Conservation (phyloP, 1,284 basidiomycete species). For the Sphaerobolus stellatus region DNA sequence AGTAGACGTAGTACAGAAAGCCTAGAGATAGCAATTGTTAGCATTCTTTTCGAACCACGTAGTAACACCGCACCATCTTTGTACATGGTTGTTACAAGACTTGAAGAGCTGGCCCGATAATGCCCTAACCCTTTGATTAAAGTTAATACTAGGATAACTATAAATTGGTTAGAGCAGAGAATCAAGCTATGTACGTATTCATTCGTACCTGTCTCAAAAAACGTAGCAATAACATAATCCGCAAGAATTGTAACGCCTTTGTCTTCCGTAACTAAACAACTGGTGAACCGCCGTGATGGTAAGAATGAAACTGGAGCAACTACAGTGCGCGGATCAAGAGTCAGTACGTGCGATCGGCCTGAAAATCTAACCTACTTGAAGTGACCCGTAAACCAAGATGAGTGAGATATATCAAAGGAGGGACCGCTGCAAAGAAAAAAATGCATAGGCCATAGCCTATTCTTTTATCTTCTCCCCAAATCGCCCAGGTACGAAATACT, state of each 20-base stretch:
- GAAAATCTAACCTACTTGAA: neutral
- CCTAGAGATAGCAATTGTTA: neutral
- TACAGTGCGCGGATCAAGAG: neutral
- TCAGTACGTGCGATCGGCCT: no score
- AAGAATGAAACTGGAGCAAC: neutral
- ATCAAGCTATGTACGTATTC: neutral
- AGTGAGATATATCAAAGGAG: neutral
- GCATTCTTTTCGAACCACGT: neutral
- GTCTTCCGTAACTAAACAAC: neutral
- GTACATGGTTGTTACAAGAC: neutral
- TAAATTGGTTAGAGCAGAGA: neutral
- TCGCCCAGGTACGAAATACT: constrained; percentile 9
- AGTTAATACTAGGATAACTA: constrained; percentile 5
- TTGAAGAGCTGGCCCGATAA: neutral
- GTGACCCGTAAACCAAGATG: neutral
- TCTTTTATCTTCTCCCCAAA: constrained; percentile 3
- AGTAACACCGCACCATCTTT: neutral
- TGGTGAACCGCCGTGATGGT: neutral
- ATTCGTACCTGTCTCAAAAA: neutral
- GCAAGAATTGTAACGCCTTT: neutral
- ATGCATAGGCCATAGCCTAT: constrained; percentile 8
- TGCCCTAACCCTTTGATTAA: neutral
- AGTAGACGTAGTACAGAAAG: constrained; percentile 1
- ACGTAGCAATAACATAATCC: neutral
- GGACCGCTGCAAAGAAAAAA: neutral